Base-by-base conservation (phyloP, 2,329 filamentous ascomycete species). In the Fusarium armeniacum region DNA sequence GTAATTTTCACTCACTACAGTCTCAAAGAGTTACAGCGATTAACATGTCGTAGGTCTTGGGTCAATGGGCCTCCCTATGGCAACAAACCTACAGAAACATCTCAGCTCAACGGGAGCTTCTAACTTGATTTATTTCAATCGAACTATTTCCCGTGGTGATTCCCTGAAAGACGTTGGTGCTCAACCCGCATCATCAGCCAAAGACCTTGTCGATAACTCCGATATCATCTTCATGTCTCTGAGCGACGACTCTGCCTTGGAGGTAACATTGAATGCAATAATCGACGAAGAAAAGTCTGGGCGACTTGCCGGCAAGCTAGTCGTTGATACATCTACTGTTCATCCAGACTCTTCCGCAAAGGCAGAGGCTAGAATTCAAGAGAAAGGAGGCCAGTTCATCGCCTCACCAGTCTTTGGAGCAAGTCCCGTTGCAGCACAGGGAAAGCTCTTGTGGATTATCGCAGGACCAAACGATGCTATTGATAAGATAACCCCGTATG, bases 41-140 rank as follows among this genome's bases (percentile, higher is more conserved):
- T 45, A 12, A 56, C 15, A 8, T n/a, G 1, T 0, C 1, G 30
- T 22, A 76, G 84, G 84, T 6, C 79, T 86, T 0, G 84, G 85
- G 2, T 86, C 83, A 1, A 86, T 86, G 84, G 85, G 85, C 2
- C 75, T 80, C 1, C 76, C 74, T 3, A 87, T 87, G 85, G 82
- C 84, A 1, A 76, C 73, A 9, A 86, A 86, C 59, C 76, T 86
- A 0, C 84, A 86, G 41, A 81, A 76, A 28, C 75, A 85, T 51
- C 63, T 85, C 0, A 59, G 47, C 1, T 56, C 65, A 7, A 66
- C 56, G 9, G 50, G 55, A 2, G 52, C 70, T 0, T 67, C 78
- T 0, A 58, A 69, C 7, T 71, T 86, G 3, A 71, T 63, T 3
- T 86, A 82, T 64, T 80, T 77, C 60, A 86, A 86, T 58, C 81